phyloP scores from a whole-genome alignment of 495 filamentous ascomycete species.

The Talaromyces borbonicus region DNA sequence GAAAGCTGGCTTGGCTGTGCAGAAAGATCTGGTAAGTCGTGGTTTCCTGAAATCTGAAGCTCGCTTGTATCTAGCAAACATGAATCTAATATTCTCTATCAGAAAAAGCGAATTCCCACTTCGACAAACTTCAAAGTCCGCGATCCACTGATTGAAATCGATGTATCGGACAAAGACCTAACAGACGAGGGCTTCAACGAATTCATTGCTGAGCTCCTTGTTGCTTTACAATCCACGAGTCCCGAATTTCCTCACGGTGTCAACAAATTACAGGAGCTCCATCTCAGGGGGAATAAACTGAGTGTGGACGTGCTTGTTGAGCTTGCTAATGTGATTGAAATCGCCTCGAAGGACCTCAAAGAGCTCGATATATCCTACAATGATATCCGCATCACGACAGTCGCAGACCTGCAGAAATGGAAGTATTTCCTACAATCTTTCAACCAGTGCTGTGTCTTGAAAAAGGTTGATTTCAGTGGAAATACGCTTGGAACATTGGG shows the following conservation, averaged over 20 bases:
- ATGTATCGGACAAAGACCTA: constrained; percentile 31
- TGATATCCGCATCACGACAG: constrained; percentile 22
- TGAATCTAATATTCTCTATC: constrained; percentile 5
- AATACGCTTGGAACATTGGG: constrained; percentile 32
- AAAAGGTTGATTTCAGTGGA: constrained; percentile 33
- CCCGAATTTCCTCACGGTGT: constrained; percentile 20
- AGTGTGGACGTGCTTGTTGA: constrained; percentile 25
- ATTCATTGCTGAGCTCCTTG: constrained; percentile 29
- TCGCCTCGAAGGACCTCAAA: constrained; percentile 30
- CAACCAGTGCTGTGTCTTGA: constrained; percentile 30
- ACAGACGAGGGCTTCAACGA: constrained; percentile 33
- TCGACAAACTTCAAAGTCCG: constrained; percentile 19
- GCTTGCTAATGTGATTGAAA: constrained; percentile 28
- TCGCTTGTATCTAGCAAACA: constrained; percentile 8
- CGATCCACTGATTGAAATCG: constrained; percentile 37
- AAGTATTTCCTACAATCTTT: constrained; percentile 34
- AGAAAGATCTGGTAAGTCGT: constrained; percentile 35
- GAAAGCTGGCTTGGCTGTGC: constrained; percentile 33
- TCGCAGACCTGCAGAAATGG: constrained; percentile 31
- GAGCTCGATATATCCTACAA: constrained; percentile 41
- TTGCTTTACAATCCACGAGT: constrained; percentile 22
- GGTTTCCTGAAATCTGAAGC: constrained; percentile 10
- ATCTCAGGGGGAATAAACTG: constrained; percentile 32
- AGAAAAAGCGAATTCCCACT: constrained; percentile 33
- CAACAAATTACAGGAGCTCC: constrained; percentile 35